A percentile compares a stretch with the other conserved stretches of the same genome.
Conservation (phyloP, 192 early-diverging fungal species). For the Dissophora ornata region DNA sequence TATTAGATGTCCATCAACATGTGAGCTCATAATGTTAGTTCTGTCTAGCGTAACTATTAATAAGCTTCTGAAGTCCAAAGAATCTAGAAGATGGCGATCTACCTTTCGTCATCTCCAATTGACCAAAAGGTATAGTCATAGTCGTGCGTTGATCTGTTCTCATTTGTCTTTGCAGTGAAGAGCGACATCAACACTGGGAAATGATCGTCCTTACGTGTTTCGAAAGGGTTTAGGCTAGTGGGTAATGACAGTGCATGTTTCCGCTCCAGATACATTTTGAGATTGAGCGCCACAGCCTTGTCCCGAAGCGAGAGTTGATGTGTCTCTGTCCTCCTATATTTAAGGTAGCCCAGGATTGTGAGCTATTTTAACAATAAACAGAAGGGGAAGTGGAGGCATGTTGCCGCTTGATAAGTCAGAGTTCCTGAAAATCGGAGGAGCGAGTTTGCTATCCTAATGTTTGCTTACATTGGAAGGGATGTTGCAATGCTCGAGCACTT, state of each 20-base stretch:
- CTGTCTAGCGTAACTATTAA: too few relatives aligned
- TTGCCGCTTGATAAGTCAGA: too few relatives aligned
- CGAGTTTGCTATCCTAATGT: too few relatives aligned
- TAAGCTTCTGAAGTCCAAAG: too few relatives aligned
- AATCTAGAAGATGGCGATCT: neutral
- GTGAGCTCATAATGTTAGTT: too few relatives aligned
- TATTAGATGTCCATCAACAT: neutral
- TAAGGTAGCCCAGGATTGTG: conserved; percentile 44
- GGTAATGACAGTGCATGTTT: conserved; percentile 14
- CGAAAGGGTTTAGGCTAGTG: conserved; percentile 24
- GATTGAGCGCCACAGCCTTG: conserved; percentile 29
- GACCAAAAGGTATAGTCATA: conserved; percentile 52
- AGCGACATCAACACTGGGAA: conserved; percentile 31
- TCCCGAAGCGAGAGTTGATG: conserved; percentile 42
- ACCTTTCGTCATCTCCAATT: conserved; percentile 36
- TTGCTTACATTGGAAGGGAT: conserved; percentile 47
- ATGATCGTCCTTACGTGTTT: neutral
- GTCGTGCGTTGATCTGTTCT: conserved; percentile 44
- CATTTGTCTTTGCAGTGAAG: conserved; percentile 49
- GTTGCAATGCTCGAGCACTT: conserved; percentile 26
- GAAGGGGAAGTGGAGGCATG: neutral
- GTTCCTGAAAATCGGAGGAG: too few relatives aligned
- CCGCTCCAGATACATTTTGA: conserved; percentile 36
- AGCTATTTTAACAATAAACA: conserved; percentile 11
- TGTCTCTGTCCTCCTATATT: conserved; percentile 40